A percentile compares a stretch with the other conserved stretches of the same genome.
Conservation (phyloP, 1,139 yeast species). For the Barnettozyma hawaiiensis region DNA sequence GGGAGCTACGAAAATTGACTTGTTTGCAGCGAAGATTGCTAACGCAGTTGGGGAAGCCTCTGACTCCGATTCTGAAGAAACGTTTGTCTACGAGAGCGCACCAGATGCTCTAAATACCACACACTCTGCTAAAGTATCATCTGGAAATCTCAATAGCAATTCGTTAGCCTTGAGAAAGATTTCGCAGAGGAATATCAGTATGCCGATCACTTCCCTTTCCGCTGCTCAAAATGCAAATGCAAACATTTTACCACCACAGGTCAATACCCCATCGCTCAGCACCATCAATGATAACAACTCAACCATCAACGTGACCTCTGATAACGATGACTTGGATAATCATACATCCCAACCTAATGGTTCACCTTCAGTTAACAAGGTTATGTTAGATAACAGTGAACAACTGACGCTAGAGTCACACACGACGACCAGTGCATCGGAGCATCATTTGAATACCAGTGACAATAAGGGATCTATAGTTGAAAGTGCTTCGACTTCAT, state of each 20-base stretch:
- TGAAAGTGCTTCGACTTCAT: neutral
- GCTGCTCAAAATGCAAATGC: neutral
- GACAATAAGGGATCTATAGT: neutral
- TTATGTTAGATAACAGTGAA: constrained; percentile 1
- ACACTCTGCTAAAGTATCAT: constrained; percentile 16
- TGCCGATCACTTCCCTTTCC: constrained; percentile 20
- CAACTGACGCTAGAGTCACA: neutral
- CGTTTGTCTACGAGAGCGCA: constrained; percentile 77
- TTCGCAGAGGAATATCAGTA: constrained; percentile 23
- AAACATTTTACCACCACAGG: neutral
- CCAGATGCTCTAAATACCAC: constrained; percentile 36
- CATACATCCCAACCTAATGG: constrained; percentile 7
- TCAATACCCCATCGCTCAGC: constrained; percentile 1
- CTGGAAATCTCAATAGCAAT: constrained; percentile 12
- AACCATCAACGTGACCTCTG: constrained; percentile 6
- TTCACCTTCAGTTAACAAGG: constrained; percentile 1
- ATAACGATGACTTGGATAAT: constrained; percentile 14
- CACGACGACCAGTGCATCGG: constrained; percentile 5
- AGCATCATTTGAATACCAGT: neutral
- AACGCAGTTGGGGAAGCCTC: constrained; percentile 90
- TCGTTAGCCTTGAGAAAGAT: constrained; percentile 22
- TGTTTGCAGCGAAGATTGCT: constrained; percentile 90
- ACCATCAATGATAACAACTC: constrained; percentile 7
- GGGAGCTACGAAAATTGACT: constrained; percentile 65
- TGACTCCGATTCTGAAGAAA: constrained; percentile 84